A percentile compares a stretch with the other conserved stretches of the same genome.
These are phyloP conservation scores for Ilyonectria sp. DNA, from an alignment of 2,329 filamentous ascomycete species.

Conservation along the genomic window DNA sequence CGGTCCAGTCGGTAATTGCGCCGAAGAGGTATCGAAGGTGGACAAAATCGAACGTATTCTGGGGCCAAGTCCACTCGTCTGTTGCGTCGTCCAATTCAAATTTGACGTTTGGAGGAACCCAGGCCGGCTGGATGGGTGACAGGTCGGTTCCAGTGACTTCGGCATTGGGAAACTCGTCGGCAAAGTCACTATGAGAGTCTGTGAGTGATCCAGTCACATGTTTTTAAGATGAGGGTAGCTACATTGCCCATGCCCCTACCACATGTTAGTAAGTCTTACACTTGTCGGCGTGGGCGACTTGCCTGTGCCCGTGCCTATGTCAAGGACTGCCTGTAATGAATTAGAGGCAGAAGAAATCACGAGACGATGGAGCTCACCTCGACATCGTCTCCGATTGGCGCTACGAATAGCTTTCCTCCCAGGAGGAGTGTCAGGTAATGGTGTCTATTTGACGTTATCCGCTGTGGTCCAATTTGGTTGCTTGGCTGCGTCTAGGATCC, in stretches of 20 bases:
- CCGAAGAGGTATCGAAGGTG: slow-evolving; percentile 33
- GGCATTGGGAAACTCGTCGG: slow-evolving; percentile 4
- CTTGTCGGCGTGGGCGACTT: background rate
- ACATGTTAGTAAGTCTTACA: background rate
- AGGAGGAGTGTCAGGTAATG: slow-evolving; percentile 1
- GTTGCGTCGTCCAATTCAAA: slow-evolving; percentile 21
- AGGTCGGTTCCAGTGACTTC: slow-evolving; percentile 2
- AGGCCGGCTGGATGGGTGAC: slow-evolving; percentile 7
- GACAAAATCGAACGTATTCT: slow-evolving; percentile 27
- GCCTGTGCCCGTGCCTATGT: slow-evolving; percentile 15
- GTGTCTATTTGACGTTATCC: background rate
- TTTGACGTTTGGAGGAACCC: slow-evolving; percentile 9
- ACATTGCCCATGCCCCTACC: slow-evolving; percentile 13
- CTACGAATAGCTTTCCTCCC: slow-evolving; percentile 5
- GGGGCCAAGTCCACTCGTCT: slow-evolving; percentile 14
- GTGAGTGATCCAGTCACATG: background rate
- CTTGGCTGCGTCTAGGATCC: background rate
- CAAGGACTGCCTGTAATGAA: background rate
- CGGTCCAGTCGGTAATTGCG: slow-evolving; percentile 24
- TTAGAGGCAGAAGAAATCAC: background rate
- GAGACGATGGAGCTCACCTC: background rate
- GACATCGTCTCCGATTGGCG: slow-evolving; percentile 2
- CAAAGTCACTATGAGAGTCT: background rate
- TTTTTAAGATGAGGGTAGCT: background rate
- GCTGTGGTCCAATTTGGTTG: background rate